Evolutionary conservation across 208 protist species (phyloP).

Genomic region (Leishmania gerbilli): DNA sequence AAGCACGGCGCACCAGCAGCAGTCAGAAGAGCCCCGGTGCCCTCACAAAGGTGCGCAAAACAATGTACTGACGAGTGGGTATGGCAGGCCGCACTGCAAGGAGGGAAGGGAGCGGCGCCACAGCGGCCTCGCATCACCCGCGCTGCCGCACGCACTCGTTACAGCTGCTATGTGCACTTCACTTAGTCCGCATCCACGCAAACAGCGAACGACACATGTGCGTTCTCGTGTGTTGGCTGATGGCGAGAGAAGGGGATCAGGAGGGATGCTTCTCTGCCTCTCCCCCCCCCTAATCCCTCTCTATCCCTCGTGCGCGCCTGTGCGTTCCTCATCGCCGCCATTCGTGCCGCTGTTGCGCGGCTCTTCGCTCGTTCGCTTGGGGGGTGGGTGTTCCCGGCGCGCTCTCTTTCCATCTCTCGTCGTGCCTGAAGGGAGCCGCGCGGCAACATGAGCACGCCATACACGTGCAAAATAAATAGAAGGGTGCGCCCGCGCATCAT

Average conservation of each 20-base stretch:
- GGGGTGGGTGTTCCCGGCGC: too few species aligned
- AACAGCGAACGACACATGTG: too few species aligned
- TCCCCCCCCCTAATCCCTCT: too few species aligned
- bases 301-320: neutral
- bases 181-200: too few species aligned
- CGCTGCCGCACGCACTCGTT: neutral
- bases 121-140: neutral
- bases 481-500: neutral
- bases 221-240: too few species aligned
- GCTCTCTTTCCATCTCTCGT: neutral
- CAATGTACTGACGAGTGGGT: slow-evolving; percentile 9
- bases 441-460: too few species aligned
- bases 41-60: slow-evolving; percentile 40
- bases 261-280: neutral
- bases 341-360: neutral
- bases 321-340: neutral
- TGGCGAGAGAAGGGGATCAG: neutral
- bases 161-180: neutral
- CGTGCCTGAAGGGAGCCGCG: neutral
- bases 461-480: neutral
- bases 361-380: neutral
- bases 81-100: neutral
- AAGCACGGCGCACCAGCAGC: neutral
- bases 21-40: slow-evolving; percentile 29
- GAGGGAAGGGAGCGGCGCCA: neutral